phyloP scores from a whole-genome alignment of 306 rosid species.

The Lathyrus oleraceus region DNA sequence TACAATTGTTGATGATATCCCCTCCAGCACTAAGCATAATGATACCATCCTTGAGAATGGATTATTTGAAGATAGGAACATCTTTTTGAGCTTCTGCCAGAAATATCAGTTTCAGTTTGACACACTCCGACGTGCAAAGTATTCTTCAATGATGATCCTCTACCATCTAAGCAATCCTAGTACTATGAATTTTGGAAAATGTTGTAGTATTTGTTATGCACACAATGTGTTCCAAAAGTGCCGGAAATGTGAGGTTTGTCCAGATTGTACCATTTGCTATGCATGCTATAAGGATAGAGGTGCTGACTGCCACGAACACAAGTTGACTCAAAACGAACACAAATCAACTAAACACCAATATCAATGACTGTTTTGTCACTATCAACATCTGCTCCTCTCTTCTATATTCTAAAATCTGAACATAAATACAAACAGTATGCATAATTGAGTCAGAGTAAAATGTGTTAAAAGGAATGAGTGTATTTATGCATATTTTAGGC shows the following conservation, averaged over 20 bases:
- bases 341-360: not conserved
- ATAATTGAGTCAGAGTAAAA: too few species aligned
- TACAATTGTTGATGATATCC: conserved; percentile 33
- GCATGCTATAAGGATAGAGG: conserved; percentile 48
- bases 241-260: conserved; percentile 52
- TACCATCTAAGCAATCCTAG: conserved; percentile 36
- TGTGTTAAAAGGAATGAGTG: not conserved
- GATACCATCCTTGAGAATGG: conserved; percentile 44
- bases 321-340: conserved; percentile 33
- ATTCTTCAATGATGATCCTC: conserved; percentile 62
- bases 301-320: conserved; percentile 45
- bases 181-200: conserved; percentile 19
- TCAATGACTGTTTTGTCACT: not conserved
- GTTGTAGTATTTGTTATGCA: conserved; percentile 46
- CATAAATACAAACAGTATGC: conserved; percentile 12
- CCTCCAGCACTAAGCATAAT: conserved; percentile 46
- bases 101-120: conserved; percentile 54
- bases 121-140: conserved; percentile 61
- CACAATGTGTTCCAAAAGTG: conserved; percentile 21
- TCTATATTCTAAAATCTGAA: conserved; percentile 19
- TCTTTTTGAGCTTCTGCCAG: conserved; percentile 51
- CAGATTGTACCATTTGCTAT: conserved; percentile 43
- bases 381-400: conserved; percentile 26
- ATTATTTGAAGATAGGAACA: conserved; percentile 41
- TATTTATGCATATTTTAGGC: not conserved